These are phyloP conservation scores for Dorcoceras hygrometricum DNA, from an alignment of 257 asterid genomes.

Conservation along the genomic window DNA sequence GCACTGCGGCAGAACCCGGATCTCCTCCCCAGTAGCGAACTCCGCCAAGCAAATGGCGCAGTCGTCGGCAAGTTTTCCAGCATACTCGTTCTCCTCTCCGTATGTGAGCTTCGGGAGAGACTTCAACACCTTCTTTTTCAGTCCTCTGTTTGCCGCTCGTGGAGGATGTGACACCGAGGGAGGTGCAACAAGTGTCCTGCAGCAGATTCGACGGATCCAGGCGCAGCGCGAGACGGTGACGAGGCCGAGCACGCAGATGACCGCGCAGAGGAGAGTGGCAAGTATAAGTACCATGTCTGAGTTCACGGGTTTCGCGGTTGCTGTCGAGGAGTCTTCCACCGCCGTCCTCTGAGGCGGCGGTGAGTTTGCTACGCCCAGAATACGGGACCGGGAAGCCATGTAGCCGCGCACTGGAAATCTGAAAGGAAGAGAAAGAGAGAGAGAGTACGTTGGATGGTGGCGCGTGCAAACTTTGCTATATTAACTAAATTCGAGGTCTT, in stretches of 20 bases:
- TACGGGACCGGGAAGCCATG: conserved; percentile 45
- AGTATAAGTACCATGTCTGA: conserved; percentile 48
- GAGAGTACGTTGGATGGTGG: not conserved
- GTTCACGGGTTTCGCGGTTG: conserved; percentile 24
- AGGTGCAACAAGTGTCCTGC: conserved; percentile 1
- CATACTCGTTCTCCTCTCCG: conserved; percentile 29
- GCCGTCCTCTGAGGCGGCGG: conserved; percentile 28
- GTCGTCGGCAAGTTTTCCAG: conserved; percentile 39
- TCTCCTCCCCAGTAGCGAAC: conserved; percentile 48
- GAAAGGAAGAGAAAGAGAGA: not conserved
- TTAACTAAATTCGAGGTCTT: not conserved
- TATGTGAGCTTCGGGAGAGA: conserved; percentile 40
- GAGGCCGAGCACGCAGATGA: conserved; percentile 57
- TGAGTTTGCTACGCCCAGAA: conserved; percentile 33
- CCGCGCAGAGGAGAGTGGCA: conserved; percentile 54
- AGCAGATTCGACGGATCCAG: conserved; percentile 45
- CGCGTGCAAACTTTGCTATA: not conserved
- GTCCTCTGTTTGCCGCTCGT: conserved; percentile 48
- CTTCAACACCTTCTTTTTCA: conserved; percentile 44
- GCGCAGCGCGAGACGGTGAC: conserved; percentile 50
- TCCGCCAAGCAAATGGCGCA: conserved; percentile 58
- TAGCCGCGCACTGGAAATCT: conserved; percentile 9
- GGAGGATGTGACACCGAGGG: conserved; percentile 17
- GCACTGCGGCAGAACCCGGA: conserved; percentile 56
- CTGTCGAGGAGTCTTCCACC: conserved; percentile 19